phyloP scores from a whole-genome alignment of 371 early-diverging fungal species.

The Batkoa obscura region DNA sequence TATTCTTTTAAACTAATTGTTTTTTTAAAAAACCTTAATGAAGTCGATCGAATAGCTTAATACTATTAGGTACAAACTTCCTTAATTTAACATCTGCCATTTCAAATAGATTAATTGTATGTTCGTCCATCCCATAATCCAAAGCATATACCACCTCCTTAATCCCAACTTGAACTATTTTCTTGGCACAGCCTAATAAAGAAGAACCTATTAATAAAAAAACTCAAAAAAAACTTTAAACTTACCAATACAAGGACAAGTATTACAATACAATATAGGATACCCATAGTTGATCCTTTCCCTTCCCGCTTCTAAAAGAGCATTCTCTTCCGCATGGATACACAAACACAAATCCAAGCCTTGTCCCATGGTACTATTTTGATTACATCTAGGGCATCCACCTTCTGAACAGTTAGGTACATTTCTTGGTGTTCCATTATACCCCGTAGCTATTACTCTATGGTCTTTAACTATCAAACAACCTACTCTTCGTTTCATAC shows the following conservation, averaged over 20 bases:
- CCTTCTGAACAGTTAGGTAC: constrained; percentile 86
- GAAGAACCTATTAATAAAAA: too few relatives aligned
- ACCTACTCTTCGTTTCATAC: constrained; percentile 97
- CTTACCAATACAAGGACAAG: constrained; percentile 45
- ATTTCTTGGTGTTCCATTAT: constrained; percentile 93
- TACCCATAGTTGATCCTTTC: constrained; percentile 44
- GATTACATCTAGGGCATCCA: constrained; percentile 88
- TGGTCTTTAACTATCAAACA: constrained; percentile 82
- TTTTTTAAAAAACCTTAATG: too few relatives aligned
- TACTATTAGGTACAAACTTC: constrained; percentile 49
- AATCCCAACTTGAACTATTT: constrained; percentile 89
- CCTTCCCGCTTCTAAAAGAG: constrained; percentile 83
- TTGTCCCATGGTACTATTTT: constrained; percentile 47
- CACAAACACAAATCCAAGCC: constrained; percentile 82
- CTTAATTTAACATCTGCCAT: constrained; percentile 63
- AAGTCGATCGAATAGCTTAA: constrained; percentile 12
- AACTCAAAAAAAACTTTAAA: too few relatives aligned
- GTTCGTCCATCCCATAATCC: constrained; percentile 77
- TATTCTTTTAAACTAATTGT: too few relatives aligned
- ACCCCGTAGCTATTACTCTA: constrained; percentile 88
- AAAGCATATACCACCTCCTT: constrained; percentile 75
- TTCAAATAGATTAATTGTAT: constrained; percentile 54
- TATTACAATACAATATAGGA: constrained; percentile 81
- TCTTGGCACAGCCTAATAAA: constrained; percentile 66
- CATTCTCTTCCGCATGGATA: constrained; percentile 98